A percentile compares a stretch with the other conserved stretches of the same genome.
phyloP scores from a whole-genome alignment of 352 stramenopile species.

The Globisporangium paroecandrum region DNA sequence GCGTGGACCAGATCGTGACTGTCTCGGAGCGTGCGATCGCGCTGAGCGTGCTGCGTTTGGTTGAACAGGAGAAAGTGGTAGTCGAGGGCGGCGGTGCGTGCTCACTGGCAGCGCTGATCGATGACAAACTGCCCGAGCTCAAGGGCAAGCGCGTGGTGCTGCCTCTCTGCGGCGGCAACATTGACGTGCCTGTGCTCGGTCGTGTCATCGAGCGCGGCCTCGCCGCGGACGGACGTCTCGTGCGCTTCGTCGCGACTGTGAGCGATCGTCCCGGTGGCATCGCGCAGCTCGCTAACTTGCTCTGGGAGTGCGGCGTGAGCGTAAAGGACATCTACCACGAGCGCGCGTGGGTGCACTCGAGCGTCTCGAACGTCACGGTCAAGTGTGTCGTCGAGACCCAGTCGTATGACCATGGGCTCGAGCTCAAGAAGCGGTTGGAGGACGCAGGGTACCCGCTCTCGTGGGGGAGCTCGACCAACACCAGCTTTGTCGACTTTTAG shows the following conservation, averaged over 20 bases:
- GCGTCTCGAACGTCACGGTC: slow-evolving; percentile 93
- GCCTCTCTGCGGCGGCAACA: slow-evolving; percentile 96
- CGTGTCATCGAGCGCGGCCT: slow-evolving; percentile 96
- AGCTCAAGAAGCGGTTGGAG: slow-evolving; percentile 84
- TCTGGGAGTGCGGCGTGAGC: slow-evolving; percentile 86
- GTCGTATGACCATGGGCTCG: slow-evolving; percentile 89
- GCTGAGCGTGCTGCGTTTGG: slow-evolving; percentile 93
- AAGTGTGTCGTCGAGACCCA: slow-evolving; percentile 96
- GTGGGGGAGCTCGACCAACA: slow-evolving; percentile 53
- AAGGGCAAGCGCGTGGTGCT: slow-evolving; percentile 93
- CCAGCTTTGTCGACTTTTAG: slow-evolving; percentile 27
- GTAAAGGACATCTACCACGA: slow-evolving; percentile 99
- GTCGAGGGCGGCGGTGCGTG: slow-evolving; percentile 94
- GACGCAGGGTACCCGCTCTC: slow-evolving; percentile 85
- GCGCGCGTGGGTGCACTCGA: slow-evolving; percentile 93
- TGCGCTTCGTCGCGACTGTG: slow-evolving; percentile 96
- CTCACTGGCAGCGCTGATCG: slow-evolving; percentile 93
- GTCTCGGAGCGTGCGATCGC: slow-evolving; percentile 95
- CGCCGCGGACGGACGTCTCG: slow-evolving; percentile 94
- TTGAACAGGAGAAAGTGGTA: slow-evolving; percentile 98
- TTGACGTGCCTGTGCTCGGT: slow-evolving; percentile 94
- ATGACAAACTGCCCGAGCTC: slow-evolving; percentile 92
- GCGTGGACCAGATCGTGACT: slow-evolving; percentile 93
- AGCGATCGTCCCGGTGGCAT: slow-evolving; percentile 95
- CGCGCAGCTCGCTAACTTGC: slow-evolving; percentile 85